Evolutionary conservation across 2,329 filamentous ascomycete species (phyloP), one percentile per base, ranked within the genome.

Genomic region (Camptophora hylomeconis): DNA sequence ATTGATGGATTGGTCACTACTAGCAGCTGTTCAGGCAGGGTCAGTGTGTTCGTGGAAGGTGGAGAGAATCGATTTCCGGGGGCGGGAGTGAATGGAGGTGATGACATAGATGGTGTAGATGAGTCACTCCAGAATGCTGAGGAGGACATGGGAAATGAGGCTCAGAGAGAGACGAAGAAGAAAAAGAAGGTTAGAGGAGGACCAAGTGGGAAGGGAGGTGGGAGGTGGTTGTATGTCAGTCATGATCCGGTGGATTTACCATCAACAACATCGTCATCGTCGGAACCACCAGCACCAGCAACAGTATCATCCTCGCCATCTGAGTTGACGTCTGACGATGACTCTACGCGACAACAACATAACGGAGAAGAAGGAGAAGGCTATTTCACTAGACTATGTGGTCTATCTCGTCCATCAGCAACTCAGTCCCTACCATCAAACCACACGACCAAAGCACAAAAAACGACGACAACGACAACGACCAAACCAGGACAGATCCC

Each of bases 21-120:
- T 3, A 93, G 84, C 56, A 93, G 84, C 53, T 95, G 87, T 51
- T 80, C 83, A 2, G 87, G 87, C 1, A 66, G 87, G 29, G 70
- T 92, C 25, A 86, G 80, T 40, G 80, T 94, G 3, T 95, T 92
- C 47, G 61, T 92, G 1, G 87, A 94, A 57, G 86, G 86, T 1
- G 60, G 59, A 24, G 78, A 72, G 45, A n/a, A n/a, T n/a, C n/a
- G n/a, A n/a, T n/a, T n/a, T n/a, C 5, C 26, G 6, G 15, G 16
- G 53, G 42, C 39, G 41, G 14, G 32, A 25, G 8, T 38, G 38
- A 2, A 32, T 30, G 4, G 30, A 24, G 25, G 16, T 12, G 21
- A 31, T 41, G 32, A 27, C 24, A 15, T 33, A 17, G 27, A 26
- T 28, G 25, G 19, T 17, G 23, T 12, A n/a, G n/a, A n/a, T n/a